These are phyloP conservation scores for Diaporthe sp. DNA, from an alignment of 2,329 filamentous ascomycete genomes.

Conservation along the genomic window DNA sequence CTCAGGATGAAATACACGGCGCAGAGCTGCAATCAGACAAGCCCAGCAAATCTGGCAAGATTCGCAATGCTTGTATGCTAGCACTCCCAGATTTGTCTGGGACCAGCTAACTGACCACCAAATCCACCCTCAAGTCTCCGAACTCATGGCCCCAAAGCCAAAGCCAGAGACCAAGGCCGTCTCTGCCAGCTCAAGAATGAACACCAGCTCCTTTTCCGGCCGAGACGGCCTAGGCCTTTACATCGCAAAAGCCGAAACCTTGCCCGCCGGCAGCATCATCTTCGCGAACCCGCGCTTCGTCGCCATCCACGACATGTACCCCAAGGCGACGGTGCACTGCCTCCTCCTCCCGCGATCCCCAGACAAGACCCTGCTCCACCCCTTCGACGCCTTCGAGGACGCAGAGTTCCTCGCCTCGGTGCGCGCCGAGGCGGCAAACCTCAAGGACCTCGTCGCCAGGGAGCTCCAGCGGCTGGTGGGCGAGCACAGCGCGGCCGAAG, in stretches of 20 bases:
- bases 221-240: conserved; percentile 78
- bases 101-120: conserved; percentile 38
- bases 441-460: conserved; percentile 76
- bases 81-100: not conserved
- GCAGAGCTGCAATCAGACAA: conserved; percentile 49
- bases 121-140: conserved; percentile 56
- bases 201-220: conserved; percentile 52
- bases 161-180: conserved; percentile 41
- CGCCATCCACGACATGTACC: conserved; percentile 85
- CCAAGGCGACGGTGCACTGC: conserved; percentile 87
- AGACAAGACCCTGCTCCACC: conserved; percentile 74
- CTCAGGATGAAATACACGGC: conserved; percentile 56
- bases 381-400: conserved; percentile 83
- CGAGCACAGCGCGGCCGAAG: conserved; percentile 72
- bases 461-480: conserved; percentile 82
- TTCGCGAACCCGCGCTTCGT: conserved; percentile 79
- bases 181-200: conserved; percentile 41
- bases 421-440: conserved; percentile 69
- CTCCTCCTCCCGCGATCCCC: conserved; percentile 86
- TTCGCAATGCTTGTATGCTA: conserved; percentile 58
- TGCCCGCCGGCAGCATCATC: conserved; percentile 71
- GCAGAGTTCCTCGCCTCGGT: conserved; percentile 76
- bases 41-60: conserved; percentile 43
- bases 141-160: conserved; percentile 66
- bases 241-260: conserved; percentile 72